Evolutionary conservation across 371 early-diverging fungal species (phyloP), one percentile per base, ranked within the genome.

Genomic region (Rhizomucor pusillus): DNA sequence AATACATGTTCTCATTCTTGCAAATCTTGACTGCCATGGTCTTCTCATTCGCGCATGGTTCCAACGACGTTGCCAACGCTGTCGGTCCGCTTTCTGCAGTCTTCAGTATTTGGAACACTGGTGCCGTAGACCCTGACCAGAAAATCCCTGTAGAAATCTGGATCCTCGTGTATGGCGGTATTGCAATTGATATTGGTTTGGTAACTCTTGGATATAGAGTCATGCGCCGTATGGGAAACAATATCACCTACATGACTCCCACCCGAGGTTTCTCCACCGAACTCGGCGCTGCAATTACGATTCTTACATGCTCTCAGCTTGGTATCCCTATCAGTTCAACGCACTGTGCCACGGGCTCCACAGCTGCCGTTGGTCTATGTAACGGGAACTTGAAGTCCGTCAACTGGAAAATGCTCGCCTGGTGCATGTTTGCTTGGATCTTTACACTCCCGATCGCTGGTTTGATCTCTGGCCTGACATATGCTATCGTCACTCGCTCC

Each of bases 31-130:
- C 94, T 9, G 89, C 94, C n/a, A 78, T 85, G 56, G 83, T 90
- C 50, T 85, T 91, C 16, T 93, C 92, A 43, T 93, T 94, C 71
- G 85, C 91, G 45, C 94, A 94, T 73, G 94, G 94, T 49, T 87
- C 90, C 43, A 94, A 94, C 66, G 94, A 94, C 66, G 91, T 94
- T 10, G 85, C 93, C 52, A 94, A 94, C 60, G 92, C 91, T 34
- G 81, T 92, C 45, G 94, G 94, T 14, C 94, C 94, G 2, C 60
- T 92, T 23, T 55, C 71, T 24, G 57, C 69, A 35, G 85, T 93
- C 34, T 90, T 74, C 66, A 75, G 77, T 47, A 79, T 90, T 45
- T 93, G 90, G 89, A 51, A 64, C 36, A 71, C 71, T n/a, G 91
- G 74, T 29, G 34, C 34, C 4, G 73, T 86, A 13, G 79, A 81